Percentiles rank a stretch among this genome's conserved stretches.
phyloP scores from a whole-genome alignment of 805 yeast species.

The Metschnikowia amazonensis region DNA sequence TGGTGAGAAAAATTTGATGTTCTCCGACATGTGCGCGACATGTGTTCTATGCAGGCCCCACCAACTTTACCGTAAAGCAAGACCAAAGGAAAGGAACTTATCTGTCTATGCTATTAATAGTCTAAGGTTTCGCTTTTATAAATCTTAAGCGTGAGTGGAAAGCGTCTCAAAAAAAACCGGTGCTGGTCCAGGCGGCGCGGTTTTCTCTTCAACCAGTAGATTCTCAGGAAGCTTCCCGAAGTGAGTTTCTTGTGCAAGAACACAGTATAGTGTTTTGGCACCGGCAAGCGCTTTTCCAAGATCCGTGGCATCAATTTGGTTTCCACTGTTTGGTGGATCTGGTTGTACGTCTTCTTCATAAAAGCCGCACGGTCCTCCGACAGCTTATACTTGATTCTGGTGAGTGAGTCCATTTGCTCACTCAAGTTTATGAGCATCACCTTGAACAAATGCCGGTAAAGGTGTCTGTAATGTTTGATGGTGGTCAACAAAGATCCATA shows the following conservation, averaged over 20 bases:
- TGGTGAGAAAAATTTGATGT: slow-evolving; percentile 8
- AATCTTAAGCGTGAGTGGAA: background rate
- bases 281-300: slow-evolving; percentile 14
- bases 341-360: slow-evolving; percentile 23
- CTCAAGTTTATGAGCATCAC: slow-evolving; percentile 35
- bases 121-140: background rate
- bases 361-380: slow-evolving; percentile 27
- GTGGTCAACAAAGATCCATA: slow-evolving; percentile 27
- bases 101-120: background rate
- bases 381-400: slow-evolving; percentile 33
- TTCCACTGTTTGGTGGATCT: slow-evolving; percentile 27
- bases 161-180: background rate
- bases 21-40: background rate
- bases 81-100: too few relatives aligned
- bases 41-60: background rate
- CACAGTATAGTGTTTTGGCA: slow-evolving; percentile 21
- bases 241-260: slow-evolving; percentile 25
- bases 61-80: background rate
- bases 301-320: slow-evolving; percentile 25
- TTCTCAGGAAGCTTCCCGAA: slow-evolving; percentile 27
- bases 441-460: slow-evolving; percentile 34
- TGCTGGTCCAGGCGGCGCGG: slow-evolving; percentile 2
- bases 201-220: slow-evolving; percentile 27
- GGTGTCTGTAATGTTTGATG: slow-evolving; percentile 20
- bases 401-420: slow-evolving; percentile 36